Percentiles rank a stretch among this genome's conserved stretches.
These are phyloP conservation scores for Aspergillus fischeri DNA, from an alignment of 2,329 filamentous ascomycete genomes.

Conservation along the genomic window DNA sequence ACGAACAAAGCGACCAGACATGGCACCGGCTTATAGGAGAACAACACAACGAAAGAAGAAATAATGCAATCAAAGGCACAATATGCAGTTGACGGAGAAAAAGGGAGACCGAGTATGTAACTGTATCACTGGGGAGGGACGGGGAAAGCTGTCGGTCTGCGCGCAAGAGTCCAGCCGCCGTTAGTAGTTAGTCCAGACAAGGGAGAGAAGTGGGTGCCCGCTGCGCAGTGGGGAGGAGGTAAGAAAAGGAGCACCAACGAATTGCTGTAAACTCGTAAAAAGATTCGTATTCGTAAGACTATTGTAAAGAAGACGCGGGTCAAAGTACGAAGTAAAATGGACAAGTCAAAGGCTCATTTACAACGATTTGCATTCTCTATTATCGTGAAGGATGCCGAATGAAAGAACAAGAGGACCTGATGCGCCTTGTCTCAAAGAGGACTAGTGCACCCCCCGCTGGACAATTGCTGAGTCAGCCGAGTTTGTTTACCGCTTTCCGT, in stretches of 20 bases:
- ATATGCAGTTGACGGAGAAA: slow-evolving; percentile 14
- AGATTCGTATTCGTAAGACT: neutral
- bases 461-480: slow-evolving; percentile 24
- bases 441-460: slow-evolving; percentile 11
- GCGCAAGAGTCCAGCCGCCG: slow-evolving; percentile 1
- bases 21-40: slow-evolving; percentile 30
- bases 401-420: slow-evolving; percentile 8
- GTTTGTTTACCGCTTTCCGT: slow-evolving; percentile 33
- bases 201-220: slow-evolving; percentile 1
- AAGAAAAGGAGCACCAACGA: neutral
- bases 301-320: neutral
- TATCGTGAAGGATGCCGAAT: neutral
- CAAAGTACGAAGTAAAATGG: neutral
- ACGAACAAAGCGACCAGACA: slow-evolving; percentile 70
- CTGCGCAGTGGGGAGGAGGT: neutral
- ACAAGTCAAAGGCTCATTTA: neutral
- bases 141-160: slow-evolving; percentile 8
- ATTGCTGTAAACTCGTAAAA: neutral
- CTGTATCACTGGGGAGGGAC: neutral
- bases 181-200: slow-evolving; percentile 1
- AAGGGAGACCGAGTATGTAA: slow-evolving; percentile 2
- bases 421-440: slow-evolving; percentile 12
- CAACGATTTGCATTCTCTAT: neutral
- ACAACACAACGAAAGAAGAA: slow-evolving; percentile 10
- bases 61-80: slow-evolving; percentile 4